These are phyloP conservation scores for Termitomyces sp. DNA, from an alignment of 768 basidiomycete species.

Conservation along the genomic window DNA sequence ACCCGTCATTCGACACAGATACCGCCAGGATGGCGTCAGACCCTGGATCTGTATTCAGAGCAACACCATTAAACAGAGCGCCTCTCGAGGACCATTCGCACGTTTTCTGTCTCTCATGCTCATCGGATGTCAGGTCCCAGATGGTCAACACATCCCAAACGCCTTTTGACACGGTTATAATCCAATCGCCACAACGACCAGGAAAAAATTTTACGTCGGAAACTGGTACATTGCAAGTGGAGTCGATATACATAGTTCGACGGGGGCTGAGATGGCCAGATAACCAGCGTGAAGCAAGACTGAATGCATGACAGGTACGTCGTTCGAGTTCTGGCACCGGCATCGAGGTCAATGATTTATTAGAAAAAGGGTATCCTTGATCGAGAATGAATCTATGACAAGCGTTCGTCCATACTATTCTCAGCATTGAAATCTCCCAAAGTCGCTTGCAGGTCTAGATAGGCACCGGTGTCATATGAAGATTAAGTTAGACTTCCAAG, in stretches of 20 bases:
- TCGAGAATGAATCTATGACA: constrained; percentile 36
- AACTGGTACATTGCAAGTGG: constrained; percentile 36
- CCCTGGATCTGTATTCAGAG: constrained; percentile 38
- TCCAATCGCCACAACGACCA: constrained; percentile 32
- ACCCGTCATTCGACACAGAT: constrained; percentile 43
- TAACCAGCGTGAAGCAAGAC: constrained; percentile 47
- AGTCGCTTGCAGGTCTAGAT: constrained; percentile 50
- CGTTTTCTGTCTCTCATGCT: constrained; percentile 18
- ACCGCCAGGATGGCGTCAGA: constrained; percentile 47
- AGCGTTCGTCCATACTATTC: constrained; percentile 53
- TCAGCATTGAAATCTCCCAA: constrained; percentile 34
- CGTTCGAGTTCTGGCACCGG: constrained; percentile 38
- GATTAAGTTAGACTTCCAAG: not conserved
- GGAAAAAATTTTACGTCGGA: constrained; percentile 51
- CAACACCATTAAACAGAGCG: constrained; percentile 45
- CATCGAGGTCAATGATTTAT: constrained; percentile 26
- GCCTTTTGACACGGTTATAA: constrained; percentile 50
- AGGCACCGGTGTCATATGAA: not conserved
- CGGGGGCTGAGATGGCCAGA: constrained; percentile 9
- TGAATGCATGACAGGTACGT: constrained; percentile 36
- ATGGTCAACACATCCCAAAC: constrained; percentile 57
- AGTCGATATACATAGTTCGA: constrained; percentile 19
- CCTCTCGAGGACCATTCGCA: constrained; percentile 52
- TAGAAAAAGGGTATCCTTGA: constrained; percentile 47
- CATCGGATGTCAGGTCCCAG: constrained; percentile 34